Evolutionary conservation across 2,329 filamentous ascomycete genomes (phyloP).

Genomic region (Diaporthe amygdali): DNA sequence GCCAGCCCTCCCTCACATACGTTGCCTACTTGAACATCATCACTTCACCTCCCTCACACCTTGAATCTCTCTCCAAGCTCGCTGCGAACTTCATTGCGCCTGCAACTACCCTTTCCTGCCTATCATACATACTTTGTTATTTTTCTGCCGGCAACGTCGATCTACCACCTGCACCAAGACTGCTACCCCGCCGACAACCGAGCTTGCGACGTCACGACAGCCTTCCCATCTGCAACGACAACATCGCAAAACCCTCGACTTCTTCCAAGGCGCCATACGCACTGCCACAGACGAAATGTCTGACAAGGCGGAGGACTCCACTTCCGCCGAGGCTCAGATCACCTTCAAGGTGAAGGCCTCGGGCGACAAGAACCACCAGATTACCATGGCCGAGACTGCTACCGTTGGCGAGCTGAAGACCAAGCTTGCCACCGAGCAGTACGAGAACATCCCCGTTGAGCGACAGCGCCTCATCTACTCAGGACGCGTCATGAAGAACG

Average conservation of each 20-base stretch:
- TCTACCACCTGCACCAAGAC: background rate
- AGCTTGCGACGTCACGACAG: conserved; percentile 18
- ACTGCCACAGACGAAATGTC: conserved; percentile 56
- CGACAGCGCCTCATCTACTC: conserved; percentile 97
- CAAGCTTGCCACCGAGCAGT: conserved; percentile 81
- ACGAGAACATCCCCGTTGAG: conserved; percentile 85
- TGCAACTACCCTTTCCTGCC: background rate
- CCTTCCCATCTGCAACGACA: background rate
- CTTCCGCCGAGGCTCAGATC: conserved; percentile 74
- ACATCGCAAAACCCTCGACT: background rate
- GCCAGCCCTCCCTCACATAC: background rate
- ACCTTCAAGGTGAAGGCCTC: conserved; percentile 99
- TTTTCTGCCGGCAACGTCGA: background rate
- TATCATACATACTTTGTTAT: background rate
- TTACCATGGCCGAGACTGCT: conserved; percentile 79
- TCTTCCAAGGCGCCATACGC: conserved; percentile 23
- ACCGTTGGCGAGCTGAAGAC: conserved; percentile 87
- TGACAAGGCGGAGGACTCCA: conserved; percentile 63
- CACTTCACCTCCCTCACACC: background rate
- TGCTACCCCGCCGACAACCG: conserved; percentile 15
- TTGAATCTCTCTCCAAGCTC: background rate
- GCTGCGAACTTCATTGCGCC: background rate
- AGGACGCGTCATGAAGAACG: conserved; percentile 94
- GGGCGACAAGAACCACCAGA: conserved; percentile 81
- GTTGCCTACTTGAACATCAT: background rate